phyloP scores from a whole-genome alignment of 2,329 filamentous ascomycete species.

The Amauroascus verrucosus region DNA sequence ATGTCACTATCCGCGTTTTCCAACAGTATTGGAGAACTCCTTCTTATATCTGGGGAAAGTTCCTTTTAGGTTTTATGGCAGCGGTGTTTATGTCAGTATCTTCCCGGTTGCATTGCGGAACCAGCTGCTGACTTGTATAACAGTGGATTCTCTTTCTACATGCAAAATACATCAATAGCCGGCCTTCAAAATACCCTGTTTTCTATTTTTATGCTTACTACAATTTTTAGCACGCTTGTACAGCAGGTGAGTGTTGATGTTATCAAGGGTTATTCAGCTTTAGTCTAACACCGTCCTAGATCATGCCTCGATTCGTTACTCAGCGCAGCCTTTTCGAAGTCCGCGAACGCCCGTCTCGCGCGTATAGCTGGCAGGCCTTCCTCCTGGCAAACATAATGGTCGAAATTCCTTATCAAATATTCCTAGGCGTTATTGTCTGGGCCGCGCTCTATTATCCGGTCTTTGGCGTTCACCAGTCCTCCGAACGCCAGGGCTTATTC shows the following conservation, averaged over 20 bases:
- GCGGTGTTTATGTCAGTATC: conserved; percentile 56
- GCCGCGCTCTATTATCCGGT: conserved; percentile 80
- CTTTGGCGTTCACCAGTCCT: conserved; percentile 47
- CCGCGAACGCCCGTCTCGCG: conserved; percentile 72
- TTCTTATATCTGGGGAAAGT: conserved; percentile 73
- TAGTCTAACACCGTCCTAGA: conserved; percentile 16
- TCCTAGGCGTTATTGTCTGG: conserved; percentile 65
- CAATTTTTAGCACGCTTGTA: conserved; percentile 45
- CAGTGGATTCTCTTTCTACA: conserved; percentile 72
- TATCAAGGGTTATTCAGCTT: conserved; percentile 56
- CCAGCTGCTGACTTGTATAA: conserved; percentile 43
- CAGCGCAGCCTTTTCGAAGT: conserved; percentile 76
- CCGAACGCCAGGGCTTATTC: conserved; percentile 65
- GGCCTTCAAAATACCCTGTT: conserved; percentile 83
- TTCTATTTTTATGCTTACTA: conserved; percentile 65
- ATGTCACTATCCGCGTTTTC: conserved; percentile 64
- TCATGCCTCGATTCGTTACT: conserved; percentile 74
- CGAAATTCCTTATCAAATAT: conserved; percentile 73
- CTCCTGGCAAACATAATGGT: conserved; percentile 74
- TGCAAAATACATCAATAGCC: conserved; percentile 59
- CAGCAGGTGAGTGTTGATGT: conserved; percentile 43
- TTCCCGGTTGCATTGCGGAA: not conserved
- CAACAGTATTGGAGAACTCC: conserved; percentile 85
- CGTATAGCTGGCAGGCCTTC: conserved; percentile 77
- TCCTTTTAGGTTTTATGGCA: conserved; percentile 49